phyloP scores from a whole-genome alignment of 345 rosid genomes.

The Eucalyptus rudis region DNA sequence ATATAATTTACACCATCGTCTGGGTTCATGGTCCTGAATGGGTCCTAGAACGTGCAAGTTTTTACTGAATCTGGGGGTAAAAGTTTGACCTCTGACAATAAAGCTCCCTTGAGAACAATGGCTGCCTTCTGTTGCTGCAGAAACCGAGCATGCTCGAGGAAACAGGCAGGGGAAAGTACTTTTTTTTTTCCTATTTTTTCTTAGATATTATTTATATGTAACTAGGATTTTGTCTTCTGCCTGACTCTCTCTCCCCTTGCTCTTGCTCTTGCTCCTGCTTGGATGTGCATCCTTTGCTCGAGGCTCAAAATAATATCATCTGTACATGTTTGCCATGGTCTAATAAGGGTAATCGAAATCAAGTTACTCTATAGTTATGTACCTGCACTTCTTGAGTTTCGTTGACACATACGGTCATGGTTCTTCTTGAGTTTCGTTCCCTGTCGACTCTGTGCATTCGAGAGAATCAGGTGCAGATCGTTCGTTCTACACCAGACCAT shows the following conservation, averaged over 20 bases:
- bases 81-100: not conserved
- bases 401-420: fast-evolving
- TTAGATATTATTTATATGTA: not conserved
- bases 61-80: not conserved
- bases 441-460: fast-evolving
- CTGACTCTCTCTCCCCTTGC: not conserved
- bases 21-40: not conserved
- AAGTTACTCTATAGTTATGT: not conserved
- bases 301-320: not conserved
- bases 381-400: not conserved
- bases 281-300: not conserved
- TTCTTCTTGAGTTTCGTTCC: not conserved
- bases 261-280: conserved; percentile 5
- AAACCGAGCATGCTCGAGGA: not conserved
- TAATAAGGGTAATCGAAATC: not conserved
- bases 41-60: not conserved
- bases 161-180: not conserved
- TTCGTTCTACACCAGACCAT: not conserved
- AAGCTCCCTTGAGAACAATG: not conserved
- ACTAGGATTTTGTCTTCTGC: not conserved
- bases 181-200: not conserved
- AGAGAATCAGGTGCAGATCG: not conserved
- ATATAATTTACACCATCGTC: not conserved
- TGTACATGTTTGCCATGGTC: not conserved
- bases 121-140: not conserved